Base-by-base conservation (phyloP, 352 stramenopile genomes). In the Phytophthora pseudosyringae region DNA sequence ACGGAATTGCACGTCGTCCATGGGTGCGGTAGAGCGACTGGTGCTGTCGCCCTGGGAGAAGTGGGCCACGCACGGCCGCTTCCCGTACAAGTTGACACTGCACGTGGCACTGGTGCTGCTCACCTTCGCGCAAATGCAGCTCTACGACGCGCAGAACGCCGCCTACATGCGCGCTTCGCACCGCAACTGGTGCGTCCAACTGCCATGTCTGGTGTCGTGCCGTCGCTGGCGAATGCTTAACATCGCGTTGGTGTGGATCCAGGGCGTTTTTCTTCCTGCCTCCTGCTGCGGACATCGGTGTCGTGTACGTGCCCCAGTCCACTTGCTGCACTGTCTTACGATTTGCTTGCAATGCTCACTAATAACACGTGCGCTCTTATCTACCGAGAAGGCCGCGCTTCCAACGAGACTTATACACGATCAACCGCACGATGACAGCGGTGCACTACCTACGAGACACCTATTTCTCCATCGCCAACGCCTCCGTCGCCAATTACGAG, bases 211-310 rank as follows among this genome's bases (percentile, higher is more conserved):
- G 8, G 18, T 5, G 21, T 36, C 15, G 12, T 4, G 21, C 21
- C 21, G 21, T 48, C 29, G 39, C n/a, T 16, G 3, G 3, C n/a
- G 11, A 25, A n/a, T 59, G 26, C 44, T 41, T 54, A 15, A 49
- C n/a, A 15, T 15, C 11, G 15, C 26, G 21, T 31, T 61, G 26
- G 26, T 33, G 25, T 66, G 15, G 8, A 15, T 12, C 6, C 50
- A 92, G 83, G 83, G 86, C 83, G 10, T 92, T 88, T 44, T 94
- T 94, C 68, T 95, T 95, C 53, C 70, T 95, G 10, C 88, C 85
- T 16, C 74, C 82, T 25, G 51, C 74, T 21, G 54, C 62, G 16
- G 72, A 87, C 53, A 78, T 86, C n/a, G 81, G 83, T 25, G 60
- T 83, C 47, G 71, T 85, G 69, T 88, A 55, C 43, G 78, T 70